phyloP scores from a whole-genome alignment of 1,284 basidiomycete species.

The Pyrrhoderma noxium region DNA sequence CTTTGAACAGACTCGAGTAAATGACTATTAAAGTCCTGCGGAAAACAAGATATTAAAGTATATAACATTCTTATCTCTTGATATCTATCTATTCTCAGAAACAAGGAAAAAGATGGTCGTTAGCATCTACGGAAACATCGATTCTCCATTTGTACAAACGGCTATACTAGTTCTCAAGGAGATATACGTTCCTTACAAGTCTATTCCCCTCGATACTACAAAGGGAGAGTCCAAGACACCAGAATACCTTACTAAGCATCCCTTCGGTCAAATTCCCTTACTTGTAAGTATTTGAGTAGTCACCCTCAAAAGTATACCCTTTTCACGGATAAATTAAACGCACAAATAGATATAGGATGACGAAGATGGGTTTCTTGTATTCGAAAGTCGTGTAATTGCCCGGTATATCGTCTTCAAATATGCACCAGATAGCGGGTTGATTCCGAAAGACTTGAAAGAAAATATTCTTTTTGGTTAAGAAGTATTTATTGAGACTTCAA shows the following conservation, averaged over 20 bases:
- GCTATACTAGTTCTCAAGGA: constrained; percentile 18
- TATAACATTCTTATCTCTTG: no score
- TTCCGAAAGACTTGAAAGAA: constrained; percentile 23
- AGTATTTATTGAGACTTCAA: constrained; percentile 25
- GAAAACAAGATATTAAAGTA: no score
- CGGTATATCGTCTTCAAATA: constrained; percentile 44
- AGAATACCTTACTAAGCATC: constrained; percentile 37
- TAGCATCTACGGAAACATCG: constrained; percentile 18
- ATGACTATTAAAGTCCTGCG: no score
- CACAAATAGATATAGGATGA: constrained; percentile 3
- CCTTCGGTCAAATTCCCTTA: constrained; percentile 64
- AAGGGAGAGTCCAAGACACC: constrained; percentile 38
- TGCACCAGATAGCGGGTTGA: constrained; percentile 11
- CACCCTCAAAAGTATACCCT: background rate
- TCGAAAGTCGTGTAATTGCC: constrained; percentile 47
- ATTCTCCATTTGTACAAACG: constrained; percentile 14
- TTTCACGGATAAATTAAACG: no score
- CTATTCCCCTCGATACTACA: constrained; percentile 16
- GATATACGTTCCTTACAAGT: constrained; percentile 18
- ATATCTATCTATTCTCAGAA: no score
- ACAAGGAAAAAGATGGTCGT: background rate
- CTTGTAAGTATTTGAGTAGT: constrained; percentile 32
- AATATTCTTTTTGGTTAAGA: constrained; percentile 30
- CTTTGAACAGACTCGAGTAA: no score
- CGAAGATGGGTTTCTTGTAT: constrained; percentile 36